Conservation (phyloP, 2,329 filamentous ascomycete species). For the Colletotrichum sp. region DNA sequence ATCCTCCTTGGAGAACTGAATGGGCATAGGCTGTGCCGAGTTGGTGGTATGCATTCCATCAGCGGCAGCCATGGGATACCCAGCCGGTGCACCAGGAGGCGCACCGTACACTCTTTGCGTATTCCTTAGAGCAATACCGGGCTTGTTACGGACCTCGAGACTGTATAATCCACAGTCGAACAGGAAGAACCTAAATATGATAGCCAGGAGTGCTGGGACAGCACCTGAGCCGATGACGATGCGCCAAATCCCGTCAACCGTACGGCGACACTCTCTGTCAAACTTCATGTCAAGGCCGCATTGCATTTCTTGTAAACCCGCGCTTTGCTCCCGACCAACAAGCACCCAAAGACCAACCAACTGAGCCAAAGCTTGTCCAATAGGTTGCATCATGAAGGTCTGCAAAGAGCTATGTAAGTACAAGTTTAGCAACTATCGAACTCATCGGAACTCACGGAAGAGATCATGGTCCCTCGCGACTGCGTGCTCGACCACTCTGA, state of each 20-base stretch:
- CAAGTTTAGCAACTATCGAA: not conserved
- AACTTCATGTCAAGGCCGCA: constrained; percentile 52
- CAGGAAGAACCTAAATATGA: constrained; percentile 70
- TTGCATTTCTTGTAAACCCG: constrained; percentile 47
- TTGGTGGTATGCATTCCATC: constrained; percentile 37
- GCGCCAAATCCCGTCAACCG: constrained; percentile 68
- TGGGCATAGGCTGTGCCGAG: constrained; percentile 42
- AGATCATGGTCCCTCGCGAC: constrained; percentile 71
- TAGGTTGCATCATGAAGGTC: constrained; percentile 69
- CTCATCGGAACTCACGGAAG: constrained; percentile 49
- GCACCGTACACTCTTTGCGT: constrained; percentile 64
- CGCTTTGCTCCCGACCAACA: constrained; percentile 47
- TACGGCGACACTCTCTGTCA: constrained; percentile 47
- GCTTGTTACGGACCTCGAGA: constrained; percentile 68
- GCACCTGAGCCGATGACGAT: constrained; percentile 71
- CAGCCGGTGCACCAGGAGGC: constrained; percentile 27
- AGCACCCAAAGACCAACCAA: constrained; percentile 62
- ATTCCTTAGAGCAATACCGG: constrained; percentile 62
- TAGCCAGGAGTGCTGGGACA: constrained; percentile 66
- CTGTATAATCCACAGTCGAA: constrained; percentile 71
- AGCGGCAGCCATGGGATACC: constrained; percentile 23
- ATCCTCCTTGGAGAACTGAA: constrained; percentile 55
- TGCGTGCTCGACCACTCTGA: constrained; percentile 69
- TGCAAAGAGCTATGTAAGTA: not conserved
- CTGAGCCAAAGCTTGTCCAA: constrained; percentile 70